phyloP scores from a whole-genome alignment of 169 alveolate species.

The Amoebophrya sp. region DNA sequence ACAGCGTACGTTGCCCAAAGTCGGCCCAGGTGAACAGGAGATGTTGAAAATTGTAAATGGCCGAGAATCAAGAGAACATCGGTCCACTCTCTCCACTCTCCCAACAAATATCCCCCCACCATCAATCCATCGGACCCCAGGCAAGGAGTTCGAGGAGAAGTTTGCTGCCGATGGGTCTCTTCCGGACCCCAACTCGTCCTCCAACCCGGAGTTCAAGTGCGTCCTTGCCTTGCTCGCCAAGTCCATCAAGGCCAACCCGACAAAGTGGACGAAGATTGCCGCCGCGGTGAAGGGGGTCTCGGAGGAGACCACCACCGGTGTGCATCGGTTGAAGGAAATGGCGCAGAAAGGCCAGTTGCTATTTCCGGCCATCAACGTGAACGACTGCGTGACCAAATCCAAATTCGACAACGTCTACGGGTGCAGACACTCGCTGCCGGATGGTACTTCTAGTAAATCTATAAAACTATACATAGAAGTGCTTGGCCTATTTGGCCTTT shows the following conservation, averaged over 20 bases:
- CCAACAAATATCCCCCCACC: neutral
- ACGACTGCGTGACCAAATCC: slow-evolving; percentile 92
- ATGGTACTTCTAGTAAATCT: too few species aligned
- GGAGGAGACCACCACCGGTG: slow-evolving; percentile 98
- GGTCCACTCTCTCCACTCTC: neutral
- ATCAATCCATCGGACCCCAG: neutral
- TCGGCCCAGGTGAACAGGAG: too few species aligned
- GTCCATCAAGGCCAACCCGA: slow-evolving; percentile 59
- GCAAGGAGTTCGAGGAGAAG: slow-evolving; percentile 26
- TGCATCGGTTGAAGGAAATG: slow-evolving; percentile 77
- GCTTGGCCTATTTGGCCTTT: too few species aligned
- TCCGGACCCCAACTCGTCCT: slow-evolving; percentile 37
- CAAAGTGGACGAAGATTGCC: slow-evolving; percentile 77
- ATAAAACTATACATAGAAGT: too few species aligned
- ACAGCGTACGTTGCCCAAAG: too few species aligned
- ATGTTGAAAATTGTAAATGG: too few species aligned
- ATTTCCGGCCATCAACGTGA: slow-evolving; percentile 89
- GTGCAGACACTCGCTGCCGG: slow-evolving; percentile 93
- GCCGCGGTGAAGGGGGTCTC: slow-evolving; percentile 80
- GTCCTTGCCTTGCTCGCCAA: slow-evolving; percentile 59
- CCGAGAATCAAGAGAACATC: too few species aligned
- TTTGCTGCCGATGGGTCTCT: slow-evolving; percentile 27
- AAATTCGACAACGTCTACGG: slow-evolving; percentile 96
- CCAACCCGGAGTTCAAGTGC: slow-evolving; percentile 35
- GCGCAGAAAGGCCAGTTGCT: slow-evolving; percentile 69